These are phyloP conservation scores for Suhomyces kilbournensis DNA, from an alignment of 805 yeast genomes.

Conservation along the genomic window DNA sequence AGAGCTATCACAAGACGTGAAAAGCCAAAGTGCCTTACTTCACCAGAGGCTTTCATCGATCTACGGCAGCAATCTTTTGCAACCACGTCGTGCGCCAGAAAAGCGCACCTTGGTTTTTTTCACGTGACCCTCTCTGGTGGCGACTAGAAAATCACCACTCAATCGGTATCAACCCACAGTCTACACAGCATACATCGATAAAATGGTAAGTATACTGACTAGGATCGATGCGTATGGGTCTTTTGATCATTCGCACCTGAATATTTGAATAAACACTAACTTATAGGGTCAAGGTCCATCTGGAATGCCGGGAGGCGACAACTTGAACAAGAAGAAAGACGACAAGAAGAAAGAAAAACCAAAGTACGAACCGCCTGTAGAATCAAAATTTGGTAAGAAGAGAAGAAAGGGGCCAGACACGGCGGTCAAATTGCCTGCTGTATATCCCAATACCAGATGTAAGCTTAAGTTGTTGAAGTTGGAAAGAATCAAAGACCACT, in stretches of 20 bases:
- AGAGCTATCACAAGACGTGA: too few relatives aligned
- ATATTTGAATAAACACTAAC: too few relatives aligned
- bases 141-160: conserved; percentile 5
- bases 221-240: too few relatives aligned
- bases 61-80: too few relatives aligned
- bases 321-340: conserved; percentile 47
- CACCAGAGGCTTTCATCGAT: too few relatives aligned
- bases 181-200: conserved; percentile 1
- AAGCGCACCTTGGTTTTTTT: too few relatives aligned
- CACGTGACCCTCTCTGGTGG: background rate
- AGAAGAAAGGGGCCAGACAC: conserved; percentile 91
- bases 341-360: conserved; percentile 80
- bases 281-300: conserved; percentile 54
- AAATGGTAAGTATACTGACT: conserved; percentile 14
- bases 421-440: conserved; percentile 77
- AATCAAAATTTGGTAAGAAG: conserved; percentile 88
- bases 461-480: conserved; percentile 84
- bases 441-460: conserved; percentile 91
- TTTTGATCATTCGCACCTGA: too few relatives aligned
- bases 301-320: conserved; percentile 52
- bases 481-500: conserved; percentile 95
- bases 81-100: background rate
- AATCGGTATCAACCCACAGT: background rate
- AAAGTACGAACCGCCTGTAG: conserved; percentile 98
- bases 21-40: too few relatives aligned